Base-by-base conservation (phyloP, 257 asterid genomes). In the Prunella vulgaris region DNA sequence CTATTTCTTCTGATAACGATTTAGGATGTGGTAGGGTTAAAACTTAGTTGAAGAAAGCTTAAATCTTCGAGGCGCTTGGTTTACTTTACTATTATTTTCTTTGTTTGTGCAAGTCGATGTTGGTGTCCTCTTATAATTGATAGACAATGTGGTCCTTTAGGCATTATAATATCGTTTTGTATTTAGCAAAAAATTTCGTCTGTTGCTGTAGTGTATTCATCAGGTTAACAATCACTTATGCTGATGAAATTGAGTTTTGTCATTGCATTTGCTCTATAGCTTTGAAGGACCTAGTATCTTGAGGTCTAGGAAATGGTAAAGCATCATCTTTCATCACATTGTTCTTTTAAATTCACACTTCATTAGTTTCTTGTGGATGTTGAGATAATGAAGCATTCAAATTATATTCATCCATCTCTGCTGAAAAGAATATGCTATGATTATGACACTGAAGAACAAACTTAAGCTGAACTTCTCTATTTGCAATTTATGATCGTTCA, bases 11-110 rank as follows among this genome's bases (percentile, higher is more conserved):
- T 44, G 54, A 37, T 44, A 18, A 51, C 24, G 12, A 69, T 25
- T 14, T 3, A 49, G 60, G 64, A 18, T 44, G 72, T 58, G 17
- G 68, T 78, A 68, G 73, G 78, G 74, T 72, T 78, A 66, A 57
- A 60, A 38, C 54, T 60, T 49, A 33, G 57, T 46, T 22, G 71
- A 59, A 33, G 64, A 77, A 74, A 78, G 74, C 22, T 69, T 40
- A 73, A 76, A 13, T 57, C 71, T 66, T 71, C 40, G 74, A 56
- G 75, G 33, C n/a, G 65, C 30, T 56, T 32, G 40, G 63, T 52
- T 56, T 61, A n/a, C 21, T 46, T 46, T n/a, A n/a, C 1, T 1
- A n/a, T n/a, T 18, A 18, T 18, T 57, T 74, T 37, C 27, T 54
- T 61, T 60, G 33, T 32, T 15, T 33, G 38, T 67, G 18, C 15